Conservation (phyloP, 805 yeast genomes). For the Candida nemodendra region DNA sequence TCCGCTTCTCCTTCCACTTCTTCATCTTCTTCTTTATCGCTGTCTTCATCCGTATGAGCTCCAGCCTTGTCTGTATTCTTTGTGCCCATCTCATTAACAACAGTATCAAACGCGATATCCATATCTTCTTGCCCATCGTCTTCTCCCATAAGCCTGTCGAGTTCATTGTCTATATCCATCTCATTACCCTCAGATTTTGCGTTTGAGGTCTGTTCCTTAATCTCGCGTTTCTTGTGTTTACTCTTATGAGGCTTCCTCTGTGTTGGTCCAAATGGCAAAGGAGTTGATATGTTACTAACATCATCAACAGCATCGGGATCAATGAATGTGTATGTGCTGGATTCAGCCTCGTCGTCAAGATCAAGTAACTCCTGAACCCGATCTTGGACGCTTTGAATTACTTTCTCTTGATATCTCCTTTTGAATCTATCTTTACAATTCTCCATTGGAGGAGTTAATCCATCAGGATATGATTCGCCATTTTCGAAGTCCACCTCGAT, state of each 20-base stretch:
- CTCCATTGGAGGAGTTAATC: slow-evolving; percentile 77
- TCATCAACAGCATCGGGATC: slow-evolving; percentile 47
- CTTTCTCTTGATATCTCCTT: slow-evolving; percentile 63
- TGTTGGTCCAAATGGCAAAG: slow-evolving; percentile 12
- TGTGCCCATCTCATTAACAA: slow-evolving; percentile 23
- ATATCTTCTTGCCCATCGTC: slow-evolving; percentile 17
- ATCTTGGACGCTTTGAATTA: slow-evolving; percentile 74
- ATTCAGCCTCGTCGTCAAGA: slow-evolving; percentile 82
- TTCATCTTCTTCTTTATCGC: slow-evolving; percentile 39
- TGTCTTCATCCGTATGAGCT: slow-evolving; percentile 44
- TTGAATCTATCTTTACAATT: slow-evolving; percentile 72
- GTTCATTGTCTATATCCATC: slow-evolving; percentile 32
- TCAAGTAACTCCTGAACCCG: slow-evolving; percentile 74
- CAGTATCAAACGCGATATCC: slow-evolving; percentile 14
- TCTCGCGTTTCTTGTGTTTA: slow-evolving; percentile 20
- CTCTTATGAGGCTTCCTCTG: slow-evolving; percentile 18
- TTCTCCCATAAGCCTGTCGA: slow-evolving; percentile 27
- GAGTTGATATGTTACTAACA: slow-evolving; percentile 33
- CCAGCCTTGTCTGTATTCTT: slow-evolving; percentile 28
- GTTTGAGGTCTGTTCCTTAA: slow-evolving; percentile 4
- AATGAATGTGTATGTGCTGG: slow-evolving; percentile 70
- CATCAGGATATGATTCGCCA: slow-evolving; percentile 59
- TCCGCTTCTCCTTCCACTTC: slow-evolving; percentile 47
- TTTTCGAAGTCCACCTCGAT: slow-evolving; percentile 40
- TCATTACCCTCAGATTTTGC: slow-evolving; percentile 32